A percentile compares a stretch with the other conserved stretches of the same genome.
Evolutionary conservation across 768 basidiomycete species (phyloP).

Genomic region (Chlorophyllum brunneum): DNA sequence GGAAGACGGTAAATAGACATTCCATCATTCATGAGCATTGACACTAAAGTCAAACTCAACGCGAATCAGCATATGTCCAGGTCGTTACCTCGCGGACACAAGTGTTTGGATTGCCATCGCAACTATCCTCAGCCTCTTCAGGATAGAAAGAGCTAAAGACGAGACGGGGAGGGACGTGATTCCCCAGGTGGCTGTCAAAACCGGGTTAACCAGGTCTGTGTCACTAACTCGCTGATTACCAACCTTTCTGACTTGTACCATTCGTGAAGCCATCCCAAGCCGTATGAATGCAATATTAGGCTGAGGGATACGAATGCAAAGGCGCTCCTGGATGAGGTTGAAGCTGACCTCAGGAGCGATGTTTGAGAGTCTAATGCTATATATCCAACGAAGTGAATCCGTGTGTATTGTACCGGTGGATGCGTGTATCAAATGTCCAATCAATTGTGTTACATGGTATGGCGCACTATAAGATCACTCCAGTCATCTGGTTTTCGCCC

Average conservation of each 20-base stretch:
- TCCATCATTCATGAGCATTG: too few species aligned
- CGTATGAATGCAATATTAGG: not conserved
- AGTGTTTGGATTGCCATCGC: not conserved
- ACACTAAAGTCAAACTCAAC: too few species aligned
- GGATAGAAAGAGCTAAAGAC: not conserved
- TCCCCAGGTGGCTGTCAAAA: not conserved
- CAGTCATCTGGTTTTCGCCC: too few species aligned
- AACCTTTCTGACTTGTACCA: too few species aligned
- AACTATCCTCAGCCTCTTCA: not conserved
- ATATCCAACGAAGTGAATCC: too few species aligned
- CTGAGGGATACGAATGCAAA: not conserved
- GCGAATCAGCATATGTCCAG: not conserved
- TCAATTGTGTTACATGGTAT: too few species aligned
- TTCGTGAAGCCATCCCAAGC: not conserved
- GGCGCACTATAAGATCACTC: too few species aligned
- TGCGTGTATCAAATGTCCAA: too few species aligned
- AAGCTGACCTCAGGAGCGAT: not conserved
- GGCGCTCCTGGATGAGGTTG: not conserved
- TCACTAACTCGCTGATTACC: too few species aligned
- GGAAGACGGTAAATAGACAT: too few species aligned
- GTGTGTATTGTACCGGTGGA: too few species aligned
- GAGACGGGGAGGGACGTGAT: not conserved
- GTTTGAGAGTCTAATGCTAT: too few species aligned
- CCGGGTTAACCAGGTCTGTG: slow-evolving; percentile 2
- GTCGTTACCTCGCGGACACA: not conserved